Base-by-base conservation (phyloP, 352 stramenopile genomes). In the Phytophthora ohioensis region DNA sequence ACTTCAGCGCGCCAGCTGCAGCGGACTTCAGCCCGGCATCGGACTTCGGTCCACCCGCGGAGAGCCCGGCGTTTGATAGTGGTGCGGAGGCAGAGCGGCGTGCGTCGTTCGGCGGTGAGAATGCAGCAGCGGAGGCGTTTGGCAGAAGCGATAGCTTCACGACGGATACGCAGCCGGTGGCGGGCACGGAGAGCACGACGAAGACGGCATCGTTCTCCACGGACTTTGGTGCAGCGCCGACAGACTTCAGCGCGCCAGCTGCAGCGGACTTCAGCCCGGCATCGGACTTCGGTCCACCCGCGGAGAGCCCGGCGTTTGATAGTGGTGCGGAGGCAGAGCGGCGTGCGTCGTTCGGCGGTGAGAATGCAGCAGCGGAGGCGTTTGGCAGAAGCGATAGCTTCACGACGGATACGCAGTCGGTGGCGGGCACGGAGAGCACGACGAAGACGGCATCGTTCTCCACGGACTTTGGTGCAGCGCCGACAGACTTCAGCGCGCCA, bases 251-350 rank as follows among this genome's bases (percentile, higher is more conserved):
- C n/a, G 17, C 34, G 5, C 3, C 49, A 32, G 4, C 34, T 1
- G 47, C 27, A 41, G 5, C 43, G 5, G 56, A 54, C 17, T 64
- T 64, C 17, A 43, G 34, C 3, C 48, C 30, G 2, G 48, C 36
- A 35, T 12, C 36, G 6, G 57, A 57, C 35, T 65, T 65, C 47
- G 57, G 35, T 42, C 11, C 55, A 3, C 31, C 39, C 39, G 39
- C 53, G 38, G 54, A 61, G 34, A 21, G 27, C 32, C 13, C 47
- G 31, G 27, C 47, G 30, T 45, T 45, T 13, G 39, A 45, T 13
- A 13, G 9, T 5, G 46, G 17, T 15, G 3, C 52, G 2, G 21
- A 30, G 3, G 48, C n/a, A 34, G 51, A 58, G 34, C 15, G 17
- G 34, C 48, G 9, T 4, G 17, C 48, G 6, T 34, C 17, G 34